These are phyloP conservation scores for Schizothecium vesticola DNA, from an alignment of 495 filamentous ascomycete species.

Conservation along the genomic window DNA sequence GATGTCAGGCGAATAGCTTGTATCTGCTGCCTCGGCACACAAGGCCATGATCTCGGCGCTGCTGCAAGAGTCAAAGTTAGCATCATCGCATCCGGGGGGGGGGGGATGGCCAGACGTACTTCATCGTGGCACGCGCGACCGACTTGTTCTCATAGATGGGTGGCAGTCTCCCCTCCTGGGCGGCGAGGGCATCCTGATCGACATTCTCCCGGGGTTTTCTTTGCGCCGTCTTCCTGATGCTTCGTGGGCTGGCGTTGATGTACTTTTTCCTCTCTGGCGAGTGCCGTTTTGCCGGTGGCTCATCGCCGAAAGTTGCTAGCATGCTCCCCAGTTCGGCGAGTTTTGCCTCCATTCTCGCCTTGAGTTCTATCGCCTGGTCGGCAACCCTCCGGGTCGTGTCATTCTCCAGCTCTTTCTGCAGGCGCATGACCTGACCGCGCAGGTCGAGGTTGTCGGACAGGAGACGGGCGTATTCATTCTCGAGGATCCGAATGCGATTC, in stretches of 20 bases:
- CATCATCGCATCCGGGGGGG: not conserved
- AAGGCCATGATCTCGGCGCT: conserved; percentile 45
- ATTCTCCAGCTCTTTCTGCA: conserved; percentile 60
- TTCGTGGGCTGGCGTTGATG: conserved; percentile 26
- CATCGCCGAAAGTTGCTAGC: conserved; percentile 55
- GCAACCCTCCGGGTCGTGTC: conserved; percentile 43
- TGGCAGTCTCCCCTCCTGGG: conserved; percentile 64
- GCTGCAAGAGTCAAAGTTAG: conserved; percentile 18
- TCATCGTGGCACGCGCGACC: conserved; percentile 67
- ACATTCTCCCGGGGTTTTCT: conserved; percentile 43
- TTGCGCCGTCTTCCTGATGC: conserved; percentile 34
- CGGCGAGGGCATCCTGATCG: conserved; percentile 49
- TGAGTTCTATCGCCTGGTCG: conserved; percentile 63
- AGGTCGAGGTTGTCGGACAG: conserved; percentile 84
- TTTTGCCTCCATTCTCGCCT: conserved; percentile 64
- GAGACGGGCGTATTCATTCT: conserved; percentile 76
- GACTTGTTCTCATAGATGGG: conserved; percentile 78
- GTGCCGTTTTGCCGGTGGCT: conserved; percentile 37
- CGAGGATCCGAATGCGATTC: conserved; percentile 78
- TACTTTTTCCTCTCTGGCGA: conserved; percentile 30
- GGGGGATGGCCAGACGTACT: conserved; percentile 45
- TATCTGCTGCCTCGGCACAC: conserved; percentile 42
- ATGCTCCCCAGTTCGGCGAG: conserved; percentile 60
- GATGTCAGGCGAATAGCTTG: conserved; percentile 58
- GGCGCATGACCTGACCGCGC: conserved; percentile 67